Evolutionary conservation across 2,329 filamentous ascomycete genomes (phyloP).

Genomic region (Ophiognomonia clavigignenti-juglandacearum): DNA sequence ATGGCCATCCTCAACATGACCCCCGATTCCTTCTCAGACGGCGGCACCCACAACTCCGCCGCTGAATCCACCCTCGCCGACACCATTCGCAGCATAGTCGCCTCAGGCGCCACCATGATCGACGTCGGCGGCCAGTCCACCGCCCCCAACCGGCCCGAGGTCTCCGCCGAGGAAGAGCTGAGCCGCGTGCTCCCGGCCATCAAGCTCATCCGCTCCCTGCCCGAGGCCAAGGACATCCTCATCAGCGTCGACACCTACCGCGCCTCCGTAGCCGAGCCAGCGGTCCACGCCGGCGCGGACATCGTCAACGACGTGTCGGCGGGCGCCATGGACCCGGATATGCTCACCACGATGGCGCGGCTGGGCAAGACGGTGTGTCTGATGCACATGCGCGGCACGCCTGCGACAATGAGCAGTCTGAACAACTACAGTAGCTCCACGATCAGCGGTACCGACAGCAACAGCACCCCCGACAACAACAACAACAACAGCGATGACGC

Average conservation of each 20-base stretch:
- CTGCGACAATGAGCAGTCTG: slow-evolving; percentile 70
- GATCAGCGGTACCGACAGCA: too few species aligned
- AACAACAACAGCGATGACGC: slow-evolving; percentile 35
- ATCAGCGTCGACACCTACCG: slow-evolving; percentile 94
- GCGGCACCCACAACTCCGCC: slow-evolving; percentile 58
- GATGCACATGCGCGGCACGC: slow-evolving; percentile 92
- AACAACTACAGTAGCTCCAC: slow-evolving; percentile 62
- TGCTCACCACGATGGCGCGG: slow-evolving; percentile 75
- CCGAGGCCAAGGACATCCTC: slow-evolving; percentile 57
- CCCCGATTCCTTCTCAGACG: slow-evolving; percentile 95
- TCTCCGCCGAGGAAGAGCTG: slow-evolving; percentile 70
- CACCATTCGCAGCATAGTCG: slow-evolving; percentile 59
- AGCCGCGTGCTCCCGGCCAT: slow-evolving; percentile 77
- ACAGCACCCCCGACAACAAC: slow-evolving; percentile 42
- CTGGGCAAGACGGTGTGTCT: slow-evolving; percentile 73
- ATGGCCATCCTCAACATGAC: slow-evolving; percentile 97
- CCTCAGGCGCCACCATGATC: slow-evolving; percentile 72
- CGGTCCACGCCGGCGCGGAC: slow-evolving; percentile 74
- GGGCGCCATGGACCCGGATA: slow-evolving; percentile 70
- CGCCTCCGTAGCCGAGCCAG: slow-evolving; percentile 71
- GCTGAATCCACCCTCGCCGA: slow-evolving; percentile 40
- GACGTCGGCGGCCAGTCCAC: slow-evolving; percentile 94
- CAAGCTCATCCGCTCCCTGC: slow-evolving; percentile 61
- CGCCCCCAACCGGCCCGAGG: slow-evolving; percentile 66
- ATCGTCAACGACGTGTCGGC: slow-evolving; percentile 94